phyloP scores from a whole-genome alignment of 2,329 filamentous ascomycete genomes.

The Epichloe coenophiala region DNA sequence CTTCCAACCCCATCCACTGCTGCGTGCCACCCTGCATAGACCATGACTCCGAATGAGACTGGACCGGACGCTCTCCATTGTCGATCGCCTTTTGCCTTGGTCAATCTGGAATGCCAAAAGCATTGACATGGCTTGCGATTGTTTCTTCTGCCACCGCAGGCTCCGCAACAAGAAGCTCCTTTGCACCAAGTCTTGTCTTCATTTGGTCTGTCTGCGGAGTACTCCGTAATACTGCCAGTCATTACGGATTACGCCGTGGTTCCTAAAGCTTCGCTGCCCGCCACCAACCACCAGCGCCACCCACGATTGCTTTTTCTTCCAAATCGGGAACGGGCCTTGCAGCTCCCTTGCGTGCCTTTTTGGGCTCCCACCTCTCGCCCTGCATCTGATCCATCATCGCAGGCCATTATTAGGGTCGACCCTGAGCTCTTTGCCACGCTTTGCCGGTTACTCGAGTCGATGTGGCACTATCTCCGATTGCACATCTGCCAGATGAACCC shows the following conservation, averaged over 20 bases:
- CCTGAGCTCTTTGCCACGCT: background rate
- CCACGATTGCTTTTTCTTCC: constrained; percentile 1
- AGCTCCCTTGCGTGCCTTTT: constrained; percentile 4
- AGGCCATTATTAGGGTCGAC: too few relatives aligned
- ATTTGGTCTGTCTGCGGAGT: background rate
- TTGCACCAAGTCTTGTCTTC: background rate
- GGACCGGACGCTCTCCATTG: background rate
- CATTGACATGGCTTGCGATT: background rate
- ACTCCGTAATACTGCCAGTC: too few relatives aligned
- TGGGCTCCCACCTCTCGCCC: constrained; percentile 1
- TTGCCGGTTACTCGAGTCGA: background rate
- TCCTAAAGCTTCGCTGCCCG: background rate
- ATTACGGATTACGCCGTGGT: background rate
- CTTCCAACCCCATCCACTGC: background rate
- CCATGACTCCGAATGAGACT: too few relatives aligned
- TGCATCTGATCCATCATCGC: background rate
- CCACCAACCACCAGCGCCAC: background rate
- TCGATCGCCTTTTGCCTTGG: background rate
- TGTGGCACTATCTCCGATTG: background rate
- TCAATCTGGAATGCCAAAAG: background rate
- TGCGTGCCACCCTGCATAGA: background rate
- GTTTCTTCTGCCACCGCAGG: background rate
- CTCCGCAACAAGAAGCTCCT: background rate
- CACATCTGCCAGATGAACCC: background rate
- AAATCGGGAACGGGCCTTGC: background rate